phyloP scores from a whole-genome alignment of 148 eudicot species.

The Fagopyrum homotropicum region DNA sequence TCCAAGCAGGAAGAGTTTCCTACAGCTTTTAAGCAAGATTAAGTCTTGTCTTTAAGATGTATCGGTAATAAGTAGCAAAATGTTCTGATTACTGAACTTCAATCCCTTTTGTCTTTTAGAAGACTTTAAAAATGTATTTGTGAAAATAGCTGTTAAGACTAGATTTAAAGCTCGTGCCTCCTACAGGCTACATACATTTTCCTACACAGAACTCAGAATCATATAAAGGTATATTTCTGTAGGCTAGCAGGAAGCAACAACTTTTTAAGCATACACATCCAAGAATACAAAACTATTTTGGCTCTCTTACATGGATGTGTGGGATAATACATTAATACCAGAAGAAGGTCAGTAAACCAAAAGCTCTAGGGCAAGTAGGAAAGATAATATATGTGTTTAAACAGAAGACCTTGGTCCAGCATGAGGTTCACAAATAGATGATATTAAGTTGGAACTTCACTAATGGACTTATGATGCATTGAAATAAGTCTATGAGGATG shows the following conservation, averaged over 20 bases:
- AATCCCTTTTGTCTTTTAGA: neutral
- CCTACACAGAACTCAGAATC: neutral
- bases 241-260: neutral
- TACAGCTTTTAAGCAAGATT: neutral
- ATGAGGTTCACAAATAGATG: neutral
- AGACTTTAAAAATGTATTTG: neutral
- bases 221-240: neutral
- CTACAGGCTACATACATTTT: neutral
- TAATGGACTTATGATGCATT: neutral
- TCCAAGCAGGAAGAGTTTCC: neutral
- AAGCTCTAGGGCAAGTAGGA: neutral
- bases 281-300: neutral
- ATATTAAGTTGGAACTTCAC: neutral
- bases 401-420: neutral
- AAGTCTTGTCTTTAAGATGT: neutral
- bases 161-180: neutral
- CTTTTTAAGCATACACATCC: neutral
- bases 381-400: neutral
- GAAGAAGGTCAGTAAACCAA: neutral
- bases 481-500: neutral
- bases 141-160: neutral
- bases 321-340: neutral
- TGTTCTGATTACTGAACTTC: neutral
- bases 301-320: neutral
- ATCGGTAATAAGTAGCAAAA: neutral